Percentiles rank a stretch among this genome's conserved stretches.
Evolutionary conservation across 345 rosid genomes (phyloP).

Genomic region (Mallotus nudiflorus): DNA sequence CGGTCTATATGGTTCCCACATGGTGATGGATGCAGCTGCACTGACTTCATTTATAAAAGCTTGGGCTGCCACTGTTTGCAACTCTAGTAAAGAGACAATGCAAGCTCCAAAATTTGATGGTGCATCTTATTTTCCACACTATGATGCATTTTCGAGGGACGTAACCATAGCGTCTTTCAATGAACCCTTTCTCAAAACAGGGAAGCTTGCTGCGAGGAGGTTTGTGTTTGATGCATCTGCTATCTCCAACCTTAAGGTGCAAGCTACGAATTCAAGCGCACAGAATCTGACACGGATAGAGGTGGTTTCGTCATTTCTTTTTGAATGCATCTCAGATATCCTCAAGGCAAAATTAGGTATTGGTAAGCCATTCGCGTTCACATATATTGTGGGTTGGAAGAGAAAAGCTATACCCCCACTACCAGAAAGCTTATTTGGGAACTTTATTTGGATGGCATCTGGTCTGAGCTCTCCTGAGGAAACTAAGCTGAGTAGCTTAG

Average conservation of each 20-base stretch:
- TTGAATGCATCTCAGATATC: constrained; percentile 32
- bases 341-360: constrained; percentile 19
- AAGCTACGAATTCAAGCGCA: constrained; percentile 20
- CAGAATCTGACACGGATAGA: constrained; percentile 45
- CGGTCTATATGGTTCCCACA: neutral
- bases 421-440: constrained; percentile 38
- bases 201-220: constrained; percentile 27
- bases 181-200: neutral
- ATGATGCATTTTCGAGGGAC: neutral
- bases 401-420: constrained; percentile 22
- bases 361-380: constrained; percentile 29
- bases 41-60: neutral
- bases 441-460: constrained; percentile 27
- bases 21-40: neutral
- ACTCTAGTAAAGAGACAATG: neutral
- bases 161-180: neutral
- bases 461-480: neutral
- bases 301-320: constrained; percentile 45
- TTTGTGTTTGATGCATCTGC: constrained; percentile 40
- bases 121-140: neutral
- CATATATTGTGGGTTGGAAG: constrained; percentile 37
- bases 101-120: neutral
- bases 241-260: constrained; percentile 36
- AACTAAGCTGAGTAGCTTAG: constrained; percentile 5
- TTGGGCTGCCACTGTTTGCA: neutral